phyloP scores from a whole-genome alignment of 768 basidiomycete species.

The Gautieria morchelliformis region DNA sequence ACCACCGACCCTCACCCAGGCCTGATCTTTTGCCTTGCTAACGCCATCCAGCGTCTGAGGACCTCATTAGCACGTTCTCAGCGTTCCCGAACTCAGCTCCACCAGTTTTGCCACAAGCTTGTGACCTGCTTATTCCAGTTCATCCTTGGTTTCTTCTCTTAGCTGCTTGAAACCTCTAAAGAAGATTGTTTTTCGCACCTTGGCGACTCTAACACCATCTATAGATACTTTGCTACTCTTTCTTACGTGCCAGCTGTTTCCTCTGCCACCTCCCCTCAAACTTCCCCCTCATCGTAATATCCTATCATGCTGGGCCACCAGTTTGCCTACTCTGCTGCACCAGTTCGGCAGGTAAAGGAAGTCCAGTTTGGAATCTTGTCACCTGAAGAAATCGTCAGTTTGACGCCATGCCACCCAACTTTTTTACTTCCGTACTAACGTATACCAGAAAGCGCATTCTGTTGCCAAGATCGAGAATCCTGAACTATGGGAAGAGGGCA shows the following conservation, averaged over 20 bases:
- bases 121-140: neutral
- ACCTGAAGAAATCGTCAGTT: slow-evolving; percentile 93
- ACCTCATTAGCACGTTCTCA: neutral
- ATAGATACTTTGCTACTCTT: neutral
- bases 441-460: slow-evolving; percentile 87
- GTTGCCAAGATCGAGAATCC: slow-evolving; percentile 98
- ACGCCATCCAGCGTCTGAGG: neutral
- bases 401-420: slow-evolving; percentile 1
- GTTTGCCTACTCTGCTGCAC: slow-evolving; percentile 88
- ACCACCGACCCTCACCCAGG: neutral
- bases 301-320: slow-evolving; percentile 71
- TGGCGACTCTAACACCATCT: neutral
- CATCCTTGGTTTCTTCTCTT: neutral
- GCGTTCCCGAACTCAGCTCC: neutral
- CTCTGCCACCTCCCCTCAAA: neutral
- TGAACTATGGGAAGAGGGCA: slow-evolving; percentile 95
- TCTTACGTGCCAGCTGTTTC: neutral
- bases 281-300: neutral
- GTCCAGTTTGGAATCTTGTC: slow-evolving; percentile 98
- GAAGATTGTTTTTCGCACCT: neutral
- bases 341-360: slow-evolving; percentile 91
- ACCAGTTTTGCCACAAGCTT: neutral
- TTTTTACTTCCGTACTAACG: slow-evolving; percentile 4
- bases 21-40: neutral
- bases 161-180: neutral